A percentile compares a stretch with the other conserved stretches of the same genome.
phyloP scores from a whole-genome alignment of 352 stramenopile genomes.

The Chrysophaeum taylorii region DNA sequence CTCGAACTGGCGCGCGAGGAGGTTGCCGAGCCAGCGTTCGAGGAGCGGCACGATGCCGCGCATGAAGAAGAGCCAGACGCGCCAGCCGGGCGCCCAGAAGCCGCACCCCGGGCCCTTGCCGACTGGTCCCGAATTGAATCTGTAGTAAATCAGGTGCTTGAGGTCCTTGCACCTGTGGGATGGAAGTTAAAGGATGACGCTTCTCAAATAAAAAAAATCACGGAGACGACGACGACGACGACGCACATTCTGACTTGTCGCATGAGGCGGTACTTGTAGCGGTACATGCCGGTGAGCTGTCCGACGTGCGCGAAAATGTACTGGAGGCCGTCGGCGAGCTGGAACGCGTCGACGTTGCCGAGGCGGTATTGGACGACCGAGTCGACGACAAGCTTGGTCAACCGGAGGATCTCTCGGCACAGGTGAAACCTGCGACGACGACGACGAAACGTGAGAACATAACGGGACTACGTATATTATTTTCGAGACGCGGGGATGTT shows the following conservation, averaged over 20 bases:
- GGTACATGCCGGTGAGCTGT: constrained; percentile 93
- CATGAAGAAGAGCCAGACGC: constrained; percentile 99
- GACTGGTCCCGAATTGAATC: constrained; percentile 98
- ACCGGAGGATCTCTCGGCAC: constrained; percentile 91
- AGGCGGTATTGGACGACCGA: constrained; percentile 98
- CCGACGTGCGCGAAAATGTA: constrained; percentile 99
- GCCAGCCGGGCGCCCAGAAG: constrained; percentile 97
- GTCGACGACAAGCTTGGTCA: constrained; percentile 99
- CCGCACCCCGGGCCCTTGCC: constrained; percentile 96
- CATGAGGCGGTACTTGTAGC: constrained; percentile 95
- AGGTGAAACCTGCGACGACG: constrained; percentile 65
- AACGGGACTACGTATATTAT: background rate
- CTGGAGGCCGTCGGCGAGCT: constrained; percentile 96
- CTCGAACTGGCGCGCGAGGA: constrained; percentile 97
- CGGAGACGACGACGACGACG: no score
- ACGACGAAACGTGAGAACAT: constrained; percentile 50
- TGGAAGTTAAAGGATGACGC: no score
- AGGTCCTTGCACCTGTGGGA: constrained; percentile 98
- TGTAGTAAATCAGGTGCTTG: constrained; percentile 99
- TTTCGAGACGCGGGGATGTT: constrained; percentile 5
- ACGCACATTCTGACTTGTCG: constrained; percentile 59
- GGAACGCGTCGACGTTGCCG: constrained; percentile 98
- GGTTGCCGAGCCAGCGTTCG: constrained; percentile 96
- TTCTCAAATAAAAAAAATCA: constrained; percentile 6
- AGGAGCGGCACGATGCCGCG: constrained; percentile 94